These are phyloP conservation scores for Fusarium coicis DNA, from an alignment of 2,329 filamentous ascomycete species.

Conservation along the genomic window DNA sequence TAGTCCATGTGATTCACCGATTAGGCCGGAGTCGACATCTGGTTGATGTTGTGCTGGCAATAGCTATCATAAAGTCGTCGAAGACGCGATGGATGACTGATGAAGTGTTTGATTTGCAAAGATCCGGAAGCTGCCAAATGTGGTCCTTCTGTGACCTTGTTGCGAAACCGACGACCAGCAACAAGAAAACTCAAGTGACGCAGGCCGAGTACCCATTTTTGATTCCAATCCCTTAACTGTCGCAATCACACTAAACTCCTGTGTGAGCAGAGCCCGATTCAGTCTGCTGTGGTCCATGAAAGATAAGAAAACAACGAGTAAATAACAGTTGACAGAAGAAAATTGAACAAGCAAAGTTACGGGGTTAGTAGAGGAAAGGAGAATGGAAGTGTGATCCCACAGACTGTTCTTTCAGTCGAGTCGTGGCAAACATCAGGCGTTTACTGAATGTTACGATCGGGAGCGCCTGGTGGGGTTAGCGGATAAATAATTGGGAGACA, in stretches of 20 bases:
- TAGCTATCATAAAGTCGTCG: conserved; percentile 52
- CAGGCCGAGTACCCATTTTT: conserved; percentile 50
- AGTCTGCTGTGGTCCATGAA: conserved; percentile 46
- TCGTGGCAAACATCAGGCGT: conserved; percentile 20
- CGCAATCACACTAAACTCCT: conserved; percentile 53
- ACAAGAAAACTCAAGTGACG: conserved; percentile 50
- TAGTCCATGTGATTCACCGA: conserved; percentile 49
- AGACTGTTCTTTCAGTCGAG: conserved; percentile 30
- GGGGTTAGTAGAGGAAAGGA: conserved; percentile 44
- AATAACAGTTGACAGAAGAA: conserved; percentile 43
- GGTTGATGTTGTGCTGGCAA: conserved; percentile 50
- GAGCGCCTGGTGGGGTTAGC: conserved; percentile 48
- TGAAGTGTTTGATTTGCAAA: conserved; percentile 54
- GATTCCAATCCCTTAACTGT: conserved; percentile 51
- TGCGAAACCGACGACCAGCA: conserved; percentile 53
- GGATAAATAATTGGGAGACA: conserved; percentile 26
- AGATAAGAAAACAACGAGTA: conserved; percentile 40
- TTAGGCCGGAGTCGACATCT: conserved; percentile 49
- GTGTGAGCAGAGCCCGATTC: conserved; percentile 49
- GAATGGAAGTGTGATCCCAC: conserved; percentile 39
- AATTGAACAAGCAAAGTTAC: conserved; percentile 43
- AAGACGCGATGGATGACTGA: conserved; percentile 52
- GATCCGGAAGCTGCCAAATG: conserved; percentile 54
- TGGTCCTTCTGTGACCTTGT: conserved; percentile 52
- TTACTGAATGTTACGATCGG: conserved; percentile 46